Base-by-base conservation (phyloP, 1,284 basidiomycete genomes). In the Bondarzewia mesenterica region DNA sequence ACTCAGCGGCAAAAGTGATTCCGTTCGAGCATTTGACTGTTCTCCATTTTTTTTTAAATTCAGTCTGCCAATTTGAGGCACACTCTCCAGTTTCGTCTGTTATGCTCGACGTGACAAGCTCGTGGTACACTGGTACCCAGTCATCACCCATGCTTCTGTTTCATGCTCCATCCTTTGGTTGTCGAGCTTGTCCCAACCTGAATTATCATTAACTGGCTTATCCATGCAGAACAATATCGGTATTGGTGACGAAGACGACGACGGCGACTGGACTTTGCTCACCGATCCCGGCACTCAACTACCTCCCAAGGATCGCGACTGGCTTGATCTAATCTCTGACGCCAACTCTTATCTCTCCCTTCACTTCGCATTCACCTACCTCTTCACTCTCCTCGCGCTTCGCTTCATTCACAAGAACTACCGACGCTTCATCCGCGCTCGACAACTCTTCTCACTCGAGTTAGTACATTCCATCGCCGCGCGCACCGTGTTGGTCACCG, bases 381-480 rank as follows among this genome's bases (percentile, higher is more conserved):
- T 94, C 44, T 95, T 98, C 73, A 93, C 93, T 2, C 60, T 84
- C 42, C 78, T 97, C 46, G 80, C 91, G 0, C 78, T 98, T 52
- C 82, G 81, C 50, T 89, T 89, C 67, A 81, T 96, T 46, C 85
- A 92, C 72, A 80, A 82, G 56, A 95, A 94, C 63, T 98, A 94
- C 63, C 76, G 82, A 42, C 81, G 85, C 18, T 99, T 95, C 68
- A 80, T 98, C 48, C 85, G 85, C n/a, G 82, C 90, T 2, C 81
- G 95, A 1, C 95, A 99, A 62, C 77, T 95, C 7, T 97, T 93
- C 67, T 90, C 90, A 0, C 75, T 98, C 36, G 92, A 96, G 62
- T 80, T 97, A 22, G 92, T 95, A 10, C 91, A 96, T 60, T 93
- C 91, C 8, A 91, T 97, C 37, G 85, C 93, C 0, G 90, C 93